These are phyloP conservation scores for Fraxinus sp. DNA, from an alignment of 305 asterid genomes.

Conservation along the genomic window DNA sequence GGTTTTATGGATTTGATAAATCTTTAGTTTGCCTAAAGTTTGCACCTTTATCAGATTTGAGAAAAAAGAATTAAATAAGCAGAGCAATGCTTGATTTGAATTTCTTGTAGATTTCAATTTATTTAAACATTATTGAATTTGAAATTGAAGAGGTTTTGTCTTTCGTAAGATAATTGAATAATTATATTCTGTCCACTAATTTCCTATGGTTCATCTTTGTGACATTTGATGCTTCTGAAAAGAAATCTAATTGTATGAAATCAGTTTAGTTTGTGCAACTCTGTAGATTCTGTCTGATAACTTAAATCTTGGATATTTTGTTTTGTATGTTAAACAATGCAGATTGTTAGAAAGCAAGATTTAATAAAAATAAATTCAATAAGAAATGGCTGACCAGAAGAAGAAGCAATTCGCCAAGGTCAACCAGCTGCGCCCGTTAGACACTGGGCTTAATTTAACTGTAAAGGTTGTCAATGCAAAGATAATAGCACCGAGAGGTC, in stretches of 20 bases:
- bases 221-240: not conserved
- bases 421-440: slow-evolving; percentile 66
- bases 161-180: not conserved
- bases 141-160: slow-evolving; percentile 4
- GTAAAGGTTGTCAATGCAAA: slow-evolving; percentile 61
- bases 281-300: slow-evolving; percentile 11
- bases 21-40: slow-evolving; percentile 4
- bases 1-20: not conserved
- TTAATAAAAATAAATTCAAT: not conserved
- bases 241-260: not conserved
- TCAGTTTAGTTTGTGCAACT: not conserved
- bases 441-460: slow-evolving; percentile 47
- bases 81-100: not conserved
- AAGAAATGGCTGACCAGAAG: slow-evolving; percentile 65
- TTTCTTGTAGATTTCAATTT: not conserved
- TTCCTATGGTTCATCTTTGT: not conserved
- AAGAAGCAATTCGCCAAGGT: slow-evolving; percentile 51
- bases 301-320: not conserved
- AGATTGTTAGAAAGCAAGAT: slow-evolving; percentile 12
- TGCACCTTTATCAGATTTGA: slow-evolving; percentile 14
- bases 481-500: slow-evolving; percentile 61
- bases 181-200: not conserved
- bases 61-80: not conserved
- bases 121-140: slow-evolving; percentile 3
- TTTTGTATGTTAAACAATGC: slow-evolving; percentile 5